A percentile compares a stretch with the other conserved stretches of the same genome.
These are phyloP conservation scores for Graphilbum fragrans DNA, from an alignment of 2,329 filamentous ascomycete genomes.

Conservation along the genomic window DNA sequence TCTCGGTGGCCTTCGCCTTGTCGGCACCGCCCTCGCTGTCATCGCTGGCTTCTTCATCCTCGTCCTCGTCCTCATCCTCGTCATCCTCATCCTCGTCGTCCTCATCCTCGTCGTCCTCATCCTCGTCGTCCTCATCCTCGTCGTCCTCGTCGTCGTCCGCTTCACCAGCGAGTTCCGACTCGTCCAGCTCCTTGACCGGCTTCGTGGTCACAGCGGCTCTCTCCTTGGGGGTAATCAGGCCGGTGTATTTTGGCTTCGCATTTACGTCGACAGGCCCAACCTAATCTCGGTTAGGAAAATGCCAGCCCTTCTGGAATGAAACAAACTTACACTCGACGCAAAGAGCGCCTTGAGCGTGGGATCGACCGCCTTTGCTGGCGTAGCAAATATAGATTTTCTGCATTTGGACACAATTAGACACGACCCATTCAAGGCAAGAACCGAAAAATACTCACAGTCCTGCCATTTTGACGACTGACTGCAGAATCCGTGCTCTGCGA, in stretches of 20 bases:
- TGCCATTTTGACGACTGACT: not conserved
- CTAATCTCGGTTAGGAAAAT: conserved; percentile 18
- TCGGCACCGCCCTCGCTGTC: conserved; percentile 8
- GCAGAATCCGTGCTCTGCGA: too few relatives aligned
- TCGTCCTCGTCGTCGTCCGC: conserved; percentile 2
- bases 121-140: conserved; percentile 1
- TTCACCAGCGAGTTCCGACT: conserved; percentile 1
- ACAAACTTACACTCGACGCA: conserved; percentile 50
- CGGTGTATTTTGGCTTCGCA: conserved; percentile 30
- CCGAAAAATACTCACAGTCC: not conserved
- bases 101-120: conserved; percentile 13
- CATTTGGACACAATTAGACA: not conserved
- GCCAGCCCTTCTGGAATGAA: not conserved
- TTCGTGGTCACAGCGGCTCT: not conserved
- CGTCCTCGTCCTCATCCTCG: conserved; percentile 20
- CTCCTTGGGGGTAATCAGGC: conserved; percentile 2
- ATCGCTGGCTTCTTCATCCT: conserved; percentile 13
- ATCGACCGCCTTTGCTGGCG: conserved; percentile 47
- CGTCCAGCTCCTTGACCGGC: conserved; percentile 4
- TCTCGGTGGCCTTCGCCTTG: too few relatives aligned
- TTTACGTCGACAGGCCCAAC: conserved; percentile 37
- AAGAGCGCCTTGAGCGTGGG: conserved; percentile 60
- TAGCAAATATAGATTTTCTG: conserved; percentile 19
- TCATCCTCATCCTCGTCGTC: conserved; percentile 15
- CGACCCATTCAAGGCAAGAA: not conserved